Percentiles rank a stretch among this genome's conserved stretches.
Evolutionary conservation across 352 stramenopile species (phyloP).

Genomic region (Phytophthora ohioensis): DNA sequence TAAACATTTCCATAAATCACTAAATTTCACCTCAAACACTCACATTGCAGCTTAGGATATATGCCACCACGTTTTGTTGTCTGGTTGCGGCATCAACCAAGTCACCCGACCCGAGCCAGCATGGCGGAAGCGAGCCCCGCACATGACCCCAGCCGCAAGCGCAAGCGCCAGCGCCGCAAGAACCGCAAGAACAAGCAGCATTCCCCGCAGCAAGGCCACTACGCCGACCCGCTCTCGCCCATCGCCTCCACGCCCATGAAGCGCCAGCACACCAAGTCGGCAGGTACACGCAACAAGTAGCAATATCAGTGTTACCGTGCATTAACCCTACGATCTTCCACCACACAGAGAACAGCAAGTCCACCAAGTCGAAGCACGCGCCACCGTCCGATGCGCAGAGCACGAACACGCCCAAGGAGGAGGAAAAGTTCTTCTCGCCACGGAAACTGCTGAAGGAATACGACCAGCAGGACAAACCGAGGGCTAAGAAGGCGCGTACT

Average conservation of each 20-base stretch:
- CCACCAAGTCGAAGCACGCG: constrained; percentile 52
- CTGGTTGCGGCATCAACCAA: constrained; percentile 16
- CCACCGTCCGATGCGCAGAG: constrained; percentile 10
- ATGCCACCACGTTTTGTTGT: constrained; percentile 11
- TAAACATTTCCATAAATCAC: neutral
- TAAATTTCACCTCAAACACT: neutral
- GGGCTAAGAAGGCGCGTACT: constrained; percentile 37
- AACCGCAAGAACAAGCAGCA: constrained; percentile 35
- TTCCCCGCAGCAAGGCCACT: constrained; percentile 55
- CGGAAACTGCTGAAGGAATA: constrained; percentile 73
- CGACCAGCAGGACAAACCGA: constrained; percentile 41
- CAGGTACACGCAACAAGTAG: constrained; percentile 31
- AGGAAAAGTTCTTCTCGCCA: constrained; percentile 68
- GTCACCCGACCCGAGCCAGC: neutral
- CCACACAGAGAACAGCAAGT: constrained; percentile 56
- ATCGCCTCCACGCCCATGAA: constrained; percentile 90
- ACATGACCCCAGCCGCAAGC: constrained; percentile 38
- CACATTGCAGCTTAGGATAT: constrained; percentile 12
- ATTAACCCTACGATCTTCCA: neutral
- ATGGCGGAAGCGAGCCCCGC: constrained; percentile 27
- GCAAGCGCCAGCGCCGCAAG: constrained; percentile 46
- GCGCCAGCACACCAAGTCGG: constrained; percentile 59
- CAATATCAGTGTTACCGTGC: neutral
- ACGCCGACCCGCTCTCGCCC: constrained; percentile 80
- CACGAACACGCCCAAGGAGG: constrained; percentile 33